phyloP scores from a whole-genome alignment of 2,329 filamentous ascomycete genomes.

The Pyrenochaeta sp. region DNA sequence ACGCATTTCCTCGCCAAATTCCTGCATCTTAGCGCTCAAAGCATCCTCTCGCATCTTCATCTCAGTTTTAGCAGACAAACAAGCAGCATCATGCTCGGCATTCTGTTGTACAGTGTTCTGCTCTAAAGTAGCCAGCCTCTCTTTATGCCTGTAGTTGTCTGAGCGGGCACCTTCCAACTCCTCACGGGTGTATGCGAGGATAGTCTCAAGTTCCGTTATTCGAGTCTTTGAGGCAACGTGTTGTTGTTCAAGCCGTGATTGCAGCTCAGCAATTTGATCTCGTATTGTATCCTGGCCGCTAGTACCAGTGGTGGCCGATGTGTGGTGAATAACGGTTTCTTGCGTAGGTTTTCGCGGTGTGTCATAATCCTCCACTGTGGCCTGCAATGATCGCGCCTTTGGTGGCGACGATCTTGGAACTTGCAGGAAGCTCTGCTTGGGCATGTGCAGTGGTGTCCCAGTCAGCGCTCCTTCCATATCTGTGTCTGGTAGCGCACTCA shows the following conservation, averaged over 20 bases:
- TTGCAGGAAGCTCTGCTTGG: conserved; percentile 37
- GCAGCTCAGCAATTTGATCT: conserved; percentile 33
- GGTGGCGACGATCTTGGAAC: conserved; percentile 34
- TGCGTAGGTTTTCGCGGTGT: conserved; percentile 47
- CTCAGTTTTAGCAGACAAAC: conserved; percentile 12
- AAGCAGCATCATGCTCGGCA: conserved; percentile 13
- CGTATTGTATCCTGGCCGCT: conserved; percentile 19
- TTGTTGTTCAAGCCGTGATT: conserved; percentile 37
- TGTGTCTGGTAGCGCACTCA: conserved; percentile 48
- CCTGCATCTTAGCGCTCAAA: conserved; percentile 30
- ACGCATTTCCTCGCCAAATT: conserved; percentile 39
- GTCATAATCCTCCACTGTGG: conserved; percentile 49
- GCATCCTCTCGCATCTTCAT: conserved; percentile 32
- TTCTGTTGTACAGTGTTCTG: conserved; percentile 22
- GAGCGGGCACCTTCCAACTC: conserved; percentile 41
- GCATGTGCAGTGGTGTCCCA: conserved; percentile 35
- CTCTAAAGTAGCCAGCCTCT: conserved; percentile 26
- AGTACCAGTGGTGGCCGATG: conserved; percentile 20
- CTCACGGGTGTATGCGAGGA: conserved; percentile 42
- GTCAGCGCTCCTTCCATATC: conserved; percentile 39
- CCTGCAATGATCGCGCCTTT: conserved; percentile 43
- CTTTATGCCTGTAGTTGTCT: conserved; percentile 42
- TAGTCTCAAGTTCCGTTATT: conserved; percentile 46
- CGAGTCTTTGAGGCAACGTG: conserved; percentile 37
- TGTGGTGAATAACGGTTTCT: conserved; percentile 46